Evolutionary conservation across 805 yeast species (phyloP), one percentile per base, ranked within the genome.

Genomic region (Yamadazyma scolyti): DNA sequence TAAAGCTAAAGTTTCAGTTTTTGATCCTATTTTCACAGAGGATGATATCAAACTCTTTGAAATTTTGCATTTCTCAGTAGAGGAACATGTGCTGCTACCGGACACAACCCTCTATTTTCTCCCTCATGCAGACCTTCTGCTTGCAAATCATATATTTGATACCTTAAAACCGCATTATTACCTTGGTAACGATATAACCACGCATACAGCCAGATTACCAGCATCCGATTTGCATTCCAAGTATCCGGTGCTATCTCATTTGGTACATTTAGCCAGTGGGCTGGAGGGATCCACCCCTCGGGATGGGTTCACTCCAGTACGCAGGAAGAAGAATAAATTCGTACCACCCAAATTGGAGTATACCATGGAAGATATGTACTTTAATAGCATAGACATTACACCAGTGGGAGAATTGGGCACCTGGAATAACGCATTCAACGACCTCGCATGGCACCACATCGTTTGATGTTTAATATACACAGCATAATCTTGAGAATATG

Each of bases 121-220:
- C 27, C 94, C 94, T 0, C 95, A 84, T 57, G 90, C 89, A 0
- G 85, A 87, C 1, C 53, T 80, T 23, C 61, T 52, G 11, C 45
- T 77, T 11, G 72, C 80, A 1, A 68, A 75, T 23, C n/a, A 16
- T 1, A 39, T 77, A 1, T 30, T 76, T 9, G 24, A 25, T 2
- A 15, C 34, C 0, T 50, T 57, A 14, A 16, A 47, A 20, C 76
- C 81, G 2, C 31, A 24, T n/a, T 46, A 54, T 20, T 39, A 73
- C 25, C 50, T 79, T 12, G 78, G 77, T 5, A 79, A 79, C 44
- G 65, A 78, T 45, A 37, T 76, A 3, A 46, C 67, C 0, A 61
- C 63, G 5, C 82, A 78, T 40, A 75, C 79, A 1, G 79, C 75
- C 33, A 57, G 82, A 30, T 54, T 72, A 20, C 58, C 75, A 3